Evolutionary conservation across 192 early-diverging fungal species (phyloP).

Genomic region (Irineochytrium annulatum): DNA sequence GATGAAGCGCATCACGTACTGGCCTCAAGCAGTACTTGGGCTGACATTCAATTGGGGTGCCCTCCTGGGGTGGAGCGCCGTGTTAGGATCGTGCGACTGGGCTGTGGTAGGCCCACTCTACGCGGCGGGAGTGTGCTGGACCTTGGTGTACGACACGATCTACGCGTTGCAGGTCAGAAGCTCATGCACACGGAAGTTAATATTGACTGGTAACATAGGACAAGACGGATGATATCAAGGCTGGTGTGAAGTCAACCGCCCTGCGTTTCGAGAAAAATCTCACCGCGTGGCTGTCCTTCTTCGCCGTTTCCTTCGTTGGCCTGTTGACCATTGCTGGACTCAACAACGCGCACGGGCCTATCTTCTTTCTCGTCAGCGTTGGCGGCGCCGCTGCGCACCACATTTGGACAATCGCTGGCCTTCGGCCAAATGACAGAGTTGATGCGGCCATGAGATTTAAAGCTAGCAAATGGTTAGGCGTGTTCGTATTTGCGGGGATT

Average conservation of each 20-base stretch:
- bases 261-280: slow-evolving; percentile 75
- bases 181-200: neutral
- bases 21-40: slow-evolving; percentile 87
- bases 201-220: slow-evolving; percentile 45
- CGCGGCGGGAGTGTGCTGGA: slow-evolving; percentile 83
- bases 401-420: slow-evolving; percentile 73
- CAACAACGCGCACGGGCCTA: slow-evolving; percentile 69
- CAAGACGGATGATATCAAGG: slow-evolving; percentile 80
- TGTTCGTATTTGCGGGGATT: slow-evolving; percentile 69
- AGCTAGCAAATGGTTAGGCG: slow-evolving; percentile 76
- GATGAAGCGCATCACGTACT: slow-evolving; percentile 95
- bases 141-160: slow-evolving; percentile 93
- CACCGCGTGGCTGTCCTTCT: slow-evolving; percentile 61
- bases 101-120: slow-evolving; percentile 77
- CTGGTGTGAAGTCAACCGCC: slow-evolving; percentile 90
- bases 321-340: slow-evolving; percentile 71
- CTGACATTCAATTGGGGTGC: slow-evolving; percentile 95
- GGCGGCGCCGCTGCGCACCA: slow-evolving; percentile 71
- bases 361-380: slow-evolving; percentile 70
- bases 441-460: slow-evolving; percentile 59
- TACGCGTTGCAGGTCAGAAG: slow-evolving; percentile 79
- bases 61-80: slow-evolving; percentile 80
- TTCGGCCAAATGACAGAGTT: slow-evolving; percentile 34
- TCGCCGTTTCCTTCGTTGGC: slow-evolving; percentile 65
- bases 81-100: slow-evolving; percentile 61